Evolutionary conservation across 2,329 filamentous ascomycete genomes (phyloP), one percentile per base, ranked within the genome.

Genomic region (Aureobasidium sp.): DNA sequence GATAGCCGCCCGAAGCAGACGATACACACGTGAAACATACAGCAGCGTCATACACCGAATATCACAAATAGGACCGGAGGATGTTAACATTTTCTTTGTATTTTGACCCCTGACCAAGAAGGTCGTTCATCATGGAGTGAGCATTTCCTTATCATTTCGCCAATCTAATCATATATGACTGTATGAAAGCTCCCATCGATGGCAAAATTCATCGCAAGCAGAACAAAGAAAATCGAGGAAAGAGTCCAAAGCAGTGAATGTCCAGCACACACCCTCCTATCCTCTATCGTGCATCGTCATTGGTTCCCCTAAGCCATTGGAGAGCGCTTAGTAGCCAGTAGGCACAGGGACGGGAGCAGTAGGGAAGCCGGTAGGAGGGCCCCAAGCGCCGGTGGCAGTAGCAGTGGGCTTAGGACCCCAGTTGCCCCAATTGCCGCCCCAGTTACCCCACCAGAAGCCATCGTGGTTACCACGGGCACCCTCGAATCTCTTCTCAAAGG

Each of bases 401-500:
- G 36, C 51, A 46, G 53, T 57, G n/a, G 53, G 53, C 8, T n/a
- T 27, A 46, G 53, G 53, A 24, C 39, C 53, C 53, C 53, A 59
- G 32, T 41, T 41, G 29, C 32, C 41, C 52, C 52, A 56, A 36
- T 46, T 56, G 27, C 39, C 39, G 12, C 52, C 39, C 52, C 52
- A 56, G 39, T 34, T 44, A 2, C 53, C 53, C 53, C 41, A 57
- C 53, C 53, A 60, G 52, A 24, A 52, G 48, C n/a, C 37, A 29
- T n/a, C 24, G 34, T 34, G 12, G 26, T n/a, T 15, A 17, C 24
- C 34, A 57, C 27, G 55, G 37, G 47, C 50, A 51, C 63, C 63
- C 39, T 55, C 61, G 61, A 53, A 56, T 57, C 41, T 50, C 47
- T 24, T 52, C 47, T 34, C 55, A 12, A 39, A n/a, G 27, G n/a